A percentile compares a stretch with the other conserved stretches of the same genome.
Conservation (phyloP, 192 early-diverging fungal genomes). For the Phlyctochytrium arcticum region DNA sequence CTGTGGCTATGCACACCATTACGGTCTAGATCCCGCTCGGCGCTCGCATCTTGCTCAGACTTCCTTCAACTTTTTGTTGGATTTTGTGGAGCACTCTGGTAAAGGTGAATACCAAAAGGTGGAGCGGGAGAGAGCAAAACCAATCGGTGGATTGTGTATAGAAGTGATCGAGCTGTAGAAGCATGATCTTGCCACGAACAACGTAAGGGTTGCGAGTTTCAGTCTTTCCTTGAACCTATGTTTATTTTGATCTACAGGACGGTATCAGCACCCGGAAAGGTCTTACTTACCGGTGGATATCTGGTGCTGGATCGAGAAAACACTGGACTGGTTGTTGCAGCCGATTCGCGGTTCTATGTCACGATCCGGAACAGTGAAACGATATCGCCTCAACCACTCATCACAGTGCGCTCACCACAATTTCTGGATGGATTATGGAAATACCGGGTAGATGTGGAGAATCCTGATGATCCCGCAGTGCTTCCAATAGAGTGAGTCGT, state of each 20-base stretch:
- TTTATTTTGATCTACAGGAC: not conserved
- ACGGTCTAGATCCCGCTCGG: too few relatives aligned
- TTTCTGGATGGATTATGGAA: conserved; percentile 80
- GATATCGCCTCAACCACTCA: conserved; percentile 6
- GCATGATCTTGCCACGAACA: too few relatives aligned
- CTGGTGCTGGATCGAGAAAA: conserved; percentile 81
- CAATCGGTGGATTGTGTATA: too few relatives aligned
- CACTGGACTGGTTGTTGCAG: conserved; percentile 79
- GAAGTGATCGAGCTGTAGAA: too few relatives aligned
- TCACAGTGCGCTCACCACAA: conserved; percentile 76
- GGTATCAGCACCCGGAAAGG: conserved; percentile 93
- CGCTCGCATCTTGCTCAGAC: too few relatives aligned
- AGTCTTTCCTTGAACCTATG: too few relatives aligned
- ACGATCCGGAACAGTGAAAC: conserved; percentile 32
- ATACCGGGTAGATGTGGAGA: conserved; percentile 52
- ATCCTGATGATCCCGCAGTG: not conserved
- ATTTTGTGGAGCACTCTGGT: too few relatives aligned
- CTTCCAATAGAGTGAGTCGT: not conserved
- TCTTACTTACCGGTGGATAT: conserved; percentile 89
- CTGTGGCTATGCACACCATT: too few relatives aligned
- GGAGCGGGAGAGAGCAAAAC: too few relatives aligned
- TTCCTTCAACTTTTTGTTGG: too few relatives aligned
- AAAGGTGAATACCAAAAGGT: too few relatives aligned
- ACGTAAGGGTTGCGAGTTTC: too few relatives aligned
- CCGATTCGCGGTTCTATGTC: conserved; percentile 80